Conservation (phyloP, 306 rosid species). For the Corylus americana region DNA sequence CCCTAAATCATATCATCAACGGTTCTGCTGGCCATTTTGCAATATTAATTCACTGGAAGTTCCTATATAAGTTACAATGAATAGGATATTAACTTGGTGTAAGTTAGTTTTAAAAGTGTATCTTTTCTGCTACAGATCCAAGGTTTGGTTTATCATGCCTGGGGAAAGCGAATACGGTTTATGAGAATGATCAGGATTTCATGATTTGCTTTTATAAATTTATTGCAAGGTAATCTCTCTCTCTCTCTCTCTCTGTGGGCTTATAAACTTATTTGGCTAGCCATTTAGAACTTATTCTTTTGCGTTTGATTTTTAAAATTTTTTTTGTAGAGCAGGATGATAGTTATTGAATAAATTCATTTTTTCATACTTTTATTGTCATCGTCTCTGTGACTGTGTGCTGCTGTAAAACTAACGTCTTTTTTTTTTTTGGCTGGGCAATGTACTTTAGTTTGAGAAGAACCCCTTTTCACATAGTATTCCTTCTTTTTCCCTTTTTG, state of each 20-base stretch:
- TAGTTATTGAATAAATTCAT: neutral
- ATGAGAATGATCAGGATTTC: slow-evolving; percentile 74
- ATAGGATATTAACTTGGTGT: neutral
- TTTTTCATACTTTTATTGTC: neutral
- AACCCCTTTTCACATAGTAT: neutral
- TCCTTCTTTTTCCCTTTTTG: no score
- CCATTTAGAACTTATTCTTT: no score
- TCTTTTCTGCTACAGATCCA: slow-evolving; percentile 54
- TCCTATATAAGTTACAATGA: neutral
- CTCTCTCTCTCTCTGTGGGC: slow-evolving; percentile 4
- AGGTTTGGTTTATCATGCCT: slow-evolving; percentile 70
- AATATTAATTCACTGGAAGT: neutral
- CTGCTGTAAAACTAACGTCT: neutral
- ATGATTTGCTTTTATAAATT: slow-evolving; percentile 70
- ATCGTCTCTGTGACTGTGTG: neutral
- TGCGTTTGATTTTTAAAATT: no score
- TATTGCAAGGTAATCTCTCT: slow-evolving; percentile 50
- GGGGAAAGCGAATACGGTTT: slow-evolving; percentile 61
- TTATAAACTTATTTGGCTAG: neutral
- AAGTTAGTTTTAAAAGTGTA: neutral
- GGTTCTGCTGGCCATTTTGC: neutral
- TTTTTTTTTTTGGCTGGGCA: neutral
- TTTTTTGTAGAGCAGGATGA: neutral
- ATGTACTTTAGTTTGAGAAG: neutral
- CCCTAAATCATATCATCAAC: neutral